phyloP scores from a whole-genome alignment of 148 eudicot species.

The Fallopia convolvulus region DNA sequence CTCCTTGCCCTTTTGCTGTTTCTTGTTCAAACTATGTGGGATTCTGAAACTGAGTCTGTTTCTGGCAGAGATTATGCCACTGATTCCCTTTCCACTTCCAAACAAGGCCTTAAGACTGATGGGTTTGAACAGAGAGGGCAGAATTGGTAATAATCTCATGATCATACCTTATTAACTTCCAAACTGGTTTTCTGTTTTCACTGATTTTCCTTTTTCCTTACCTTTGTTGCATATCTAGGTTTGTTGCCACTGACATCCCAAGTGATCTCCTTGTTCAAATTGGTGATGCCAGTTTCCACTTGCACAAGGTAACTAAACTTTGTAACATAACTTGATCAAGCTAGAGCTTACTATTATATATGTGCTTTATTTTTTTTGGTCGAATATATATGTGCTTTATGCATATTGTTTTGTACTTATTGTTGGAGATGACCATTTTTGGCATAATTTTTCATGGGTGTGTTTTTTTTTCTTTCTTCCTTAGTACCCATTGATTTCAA shows the following conservation, averaged over 20 bases:
- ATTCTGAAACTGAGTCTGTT: slow-evolving; percentile 64
- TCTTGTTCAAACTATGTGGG: slow-evolving; percentile 54
- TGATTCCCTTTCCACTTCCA: slow-evolving; percentile 51
- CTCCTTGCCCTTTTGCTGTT: neutral
- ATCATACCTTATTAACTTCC: neutral
- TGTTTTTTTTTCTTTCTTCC: neutral
- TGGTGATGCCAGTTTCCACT: slow-evolving; percentile 72
- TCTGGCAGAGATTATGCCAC: slow-evolving; percentile 57
- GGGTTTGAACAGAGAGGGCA: slow-evolving; percentile 93
- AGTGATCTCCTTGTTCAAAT: slow-evolving; percentile 81
- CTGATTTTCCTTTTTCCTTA: neutral
- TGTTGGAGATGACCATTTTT: too few relatives aligned
- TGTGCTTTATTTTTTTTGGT: slow-evolving; percentile 6
- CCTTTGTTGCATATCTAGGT: slow-evolving; percentile 31
- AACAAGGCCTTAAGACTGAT: slow-evolving; percentile 66
- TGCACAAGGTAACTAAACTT: slow-evolving; percentile 65
- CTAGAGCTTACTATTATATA: neutral
- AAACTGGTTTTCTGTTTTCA: neutral
- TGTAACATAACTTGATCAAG: neutral
- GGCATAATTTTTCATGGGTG: neutral
- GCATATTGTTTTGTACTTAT: neutral
- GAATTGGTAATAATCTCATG: slow-evolving; percentile 53
- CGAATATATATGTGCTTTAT: neutral
- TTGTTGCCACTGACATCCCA: slow-evolving; percentile 84
- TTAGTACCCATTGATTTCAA: slow-evolving; percentile 77